Percentiles rank a stretch among this genome's conserved stretches.
Conservation (phyloP, 2,329 filamentous ascomycete species). For the Pseudocercospora ulei region DNA sequence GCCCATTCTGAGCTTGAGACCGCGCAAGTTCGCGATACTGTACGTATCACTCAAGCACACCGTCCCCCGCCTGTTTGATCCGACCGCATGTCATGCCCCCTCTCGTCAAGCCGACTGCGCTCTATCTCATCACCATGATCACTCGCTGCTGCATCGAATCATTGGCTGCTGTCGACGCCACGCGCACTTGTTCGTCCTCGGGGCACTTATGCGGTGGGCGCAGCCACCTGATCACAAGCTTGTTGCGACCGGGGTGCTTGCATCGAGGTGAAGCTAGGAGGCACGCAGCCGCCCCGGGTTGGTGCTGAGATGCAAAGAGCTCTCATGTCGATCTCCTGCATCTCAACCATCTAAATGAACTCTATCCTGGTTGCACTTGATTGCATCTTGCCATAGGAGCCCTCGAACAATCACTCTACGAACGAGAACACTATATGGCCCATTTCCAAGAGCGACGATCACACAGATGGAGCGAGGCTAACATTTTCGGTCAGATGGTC, state of each 20-base stretch:
- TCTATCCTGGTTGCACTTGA: constrained; percentile 11
- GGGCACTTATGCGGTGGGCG: constrained; percentile 31
- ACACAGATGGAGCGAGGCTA: constrained; percentile 31
- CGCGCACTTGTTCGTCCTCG: constrained; percentile 23
- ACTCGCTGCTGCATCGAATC: constrained; percentile 19
- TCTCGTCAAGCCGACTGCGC: constrained; percentile 19
- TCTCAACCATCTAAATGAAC: constrained; percentile 13
- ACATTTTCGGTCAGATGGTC: constrained; percentile 67
- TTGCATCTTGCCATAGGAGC: constrained; percentile 7
- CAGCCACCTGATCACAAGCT: constrained; percentile 31
- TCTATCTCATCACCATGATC: constrained; percentile 15
- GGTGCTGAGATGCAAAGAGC: constrained; percentile 20
- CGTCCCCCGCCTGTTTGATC: constrained; percentile 10
- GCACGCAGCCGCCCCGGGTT: constrained; percentile 23
- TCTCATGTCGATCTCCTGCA: constrained; percentile 23
- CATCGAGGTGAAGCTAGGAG: constrained; percentile 18
- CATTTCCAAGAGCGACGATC: constrained; percentile 6
- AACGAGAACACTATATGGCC: constrained; percentile 7
- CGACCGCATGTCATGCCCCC: constrained; percentile 24
- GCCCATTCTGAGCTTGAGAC: constrained; percentile 67
- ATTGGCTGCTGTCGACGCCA: constrained; percentile 21
- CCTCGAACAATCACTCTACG: constrained; percentile 7
- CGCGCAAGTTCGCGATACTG: constrained; percentile 93
- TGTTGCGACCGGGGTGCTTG: constrained; percentile 24
- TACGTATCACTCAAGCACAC: constrained; percentile 50